A percentile compares a stretch with the other conserved stretches of the same genome.
Evolutionary conservation across 2,329 filamentous ascomycete genomes (phyloP).

Genomic region (Cryoendolithus antarcticus): DNA sequence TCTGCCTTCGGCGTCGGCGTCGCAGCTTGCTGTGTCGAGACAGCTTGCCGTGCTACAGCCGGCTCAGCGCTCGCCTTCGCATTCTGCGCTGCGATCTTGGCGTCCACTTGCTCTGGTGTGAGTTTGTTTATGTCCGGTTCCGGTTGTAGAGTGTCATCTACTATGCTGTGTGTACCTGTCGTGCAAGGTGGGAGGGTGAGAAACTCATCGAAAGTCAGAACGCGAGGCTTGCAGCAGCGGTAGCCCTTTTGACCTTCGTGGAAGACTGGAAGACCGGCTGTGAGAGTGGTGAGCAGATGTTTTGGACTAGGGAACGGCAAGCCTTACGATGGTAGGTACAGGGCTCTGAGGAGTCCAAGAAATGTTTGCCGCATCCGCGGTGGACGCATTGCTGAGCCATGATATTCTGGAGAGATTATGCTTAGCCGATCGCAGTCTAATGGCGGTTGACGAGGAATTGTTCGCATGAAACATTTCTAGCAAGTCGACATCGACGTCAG

Average conservation of each 20-base stretch:
- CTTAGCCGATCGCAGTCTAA: neutral
- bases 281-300: neutral
- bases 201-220: slow-evolving; percentile 97
- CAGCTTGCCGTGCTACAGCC: slow-evolving; percentile 16
- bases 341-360: slow-evolving; percentile 66
- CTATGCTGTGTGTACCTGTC: slow-evolving; percentile 79
- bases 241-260: slow-evolving; percentile 99
- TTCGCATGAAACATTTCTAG: too few relatives aligned
- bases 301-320: neutral
- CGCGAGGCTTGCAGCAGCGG: slow-evolving; percentile 97
- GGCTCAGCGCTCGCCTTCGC: slow-evolving; percentile 10
- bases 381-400: slow-evolving; percentile 88
- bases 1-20: too few relatives aligned
- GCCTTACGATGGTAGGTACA: slow-evolving; percentile 81
- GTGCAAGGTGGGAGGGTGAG: slow-evolving; percentile 86
- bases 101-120: slow-evolving; percentile 19
- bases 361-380: slow-evolving; percentile 86
- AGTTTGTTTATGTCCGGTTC: slow-evolving; percentile 13
- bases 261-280: slow-evolving; percentile 54
- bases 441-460: neutral
- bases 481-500: too few relatives aligned
- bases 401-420: slow-evolving; percentile 1
- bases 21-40: slow-evolving; percentile 15
- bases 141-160: slow-evolving; percentile 52
- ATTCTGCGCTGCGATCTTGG: slow-evolving; percentile 19